A percentile compares a stretch with the other conserved stretches of the same genome.
Evolutionary conservation across 352 stramenopile genomes (phyloP).

Genomic region (Phytophthora palmivora): DNA sequence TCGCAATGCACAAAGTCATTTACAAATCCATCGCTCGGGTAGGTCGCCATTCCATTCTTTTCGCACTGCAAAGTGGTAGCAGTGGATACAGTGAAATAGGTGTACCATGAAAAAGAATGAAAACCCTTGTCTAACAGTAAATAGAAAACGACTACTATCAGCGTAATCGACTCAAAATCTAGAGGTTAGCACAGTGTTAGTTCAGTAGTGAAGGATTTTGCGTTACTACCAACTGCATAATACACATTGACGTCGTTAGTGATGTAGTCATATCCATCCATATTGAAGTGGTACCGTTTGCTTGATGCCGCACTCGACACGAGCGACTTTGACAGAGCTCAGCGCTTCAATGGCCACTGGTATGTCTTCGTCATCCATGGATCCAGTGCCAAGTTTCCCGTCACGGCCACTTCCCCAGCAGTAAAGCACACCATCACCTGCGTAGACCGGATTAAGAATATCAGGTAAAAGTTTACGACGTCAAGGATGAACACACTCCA

Average conservation of each 20-base stretch:
- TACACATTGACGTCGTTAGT: neutral
- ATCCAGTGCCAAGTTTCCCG: conserved; percentile 75
- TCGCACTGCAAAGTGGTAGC: no score
- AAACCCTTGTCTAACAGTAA: no score
- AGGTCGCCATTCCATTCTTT: no score
- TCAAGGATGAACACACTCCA: neutral
- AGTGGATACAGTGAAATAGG: no score
- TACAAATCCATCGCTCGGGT: no score
- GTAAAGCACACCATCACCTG: conserved; percentile 70
- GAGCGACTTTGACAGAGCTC: conserved; percentile 60
- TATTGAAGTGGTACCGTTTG: conserved; percentile 61
- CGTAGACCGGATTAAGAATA: neutral
- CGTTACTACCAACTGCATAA: conserved; percentile 41
- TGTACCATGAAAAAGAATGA: no score
- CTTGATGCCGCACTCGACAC: conserved; percentile 53
- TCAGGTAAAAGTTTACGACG: conserved; percentile 2
- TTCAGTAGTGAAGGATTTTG: conserved; percentile 42
- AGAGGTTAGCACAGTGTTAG: no score
- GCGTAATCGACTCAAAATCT: no score
- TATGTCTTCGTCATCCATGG: conserved; percentile 58
- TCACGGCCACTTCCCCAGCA: conserved; percentile 73
- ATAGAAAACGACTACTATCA: no score
- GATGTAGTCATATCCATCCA: neutral
- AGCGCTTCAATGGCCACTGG: conserved; percentile 63
- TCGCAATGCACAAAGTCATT: no score